These are phyloP conservation scores for Suillus clintonianus DNA, from an alignment of 768 basidiomycete species.

Conservation along the genomic window DNA sequence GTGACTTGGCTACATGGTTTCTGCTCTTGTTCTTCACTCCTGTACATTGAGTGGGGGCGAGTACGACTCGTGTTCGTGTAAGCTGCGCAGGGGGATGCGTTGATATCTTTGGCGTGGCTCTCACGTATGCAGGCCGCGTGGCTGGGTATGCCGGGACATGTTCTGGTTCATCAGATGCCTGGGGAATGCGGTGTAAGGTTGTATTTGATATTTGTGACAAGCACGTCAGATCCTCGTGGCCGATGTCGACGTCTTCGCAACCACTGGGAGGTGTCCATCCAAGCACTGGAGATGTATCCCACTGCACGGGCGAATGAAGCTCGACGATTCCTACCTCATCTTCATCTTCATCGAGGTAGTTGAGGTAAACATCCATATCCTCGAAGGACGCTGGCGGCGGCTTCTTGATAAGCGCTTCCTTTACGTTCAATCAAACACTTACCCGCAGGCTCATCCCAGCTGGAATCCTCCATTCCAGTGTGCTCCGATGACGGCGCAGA, in stretches of 20 bases:
- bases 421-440: not conserved
- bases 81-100: not conserved
- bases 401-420: not conserved
- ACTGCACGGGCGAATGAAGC: too few species aligned
- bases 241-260: slow-evolving; percentile 24
- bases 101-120: not conserved
- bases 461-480: not conserved
- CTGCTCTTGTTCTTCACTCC: not conserved
- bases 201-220: slow-evolving; percentile 10
- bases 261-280: slow-evolving; percentile 31
- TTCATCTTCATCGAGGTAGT: not conserved
- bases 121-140: not conserved
- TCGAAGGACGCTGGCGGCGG: not conserved
- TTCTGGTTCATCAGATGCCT: not conserved
- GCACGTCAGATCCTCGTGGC: slow-evolving; percentile 7
- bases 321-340: not conserved
- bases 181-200: not conserved
- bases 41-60: slow-evolving; percentile 7
- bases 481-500: not conserved
- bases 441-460: not conserved
- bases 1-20: slow-evolving; percentile 5
- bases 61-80: slow-evolving; percentile 3
- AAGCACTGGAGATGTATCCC: slow-evolving; percentile 8
- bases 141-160: not conserved
- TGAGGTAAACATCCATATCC: not conserved